These are phyloP conservation scores for Racocetra persica DNA, from an alignment of 371 early-diverging fungal genomes.

Conservation along the genomic window DNA sequence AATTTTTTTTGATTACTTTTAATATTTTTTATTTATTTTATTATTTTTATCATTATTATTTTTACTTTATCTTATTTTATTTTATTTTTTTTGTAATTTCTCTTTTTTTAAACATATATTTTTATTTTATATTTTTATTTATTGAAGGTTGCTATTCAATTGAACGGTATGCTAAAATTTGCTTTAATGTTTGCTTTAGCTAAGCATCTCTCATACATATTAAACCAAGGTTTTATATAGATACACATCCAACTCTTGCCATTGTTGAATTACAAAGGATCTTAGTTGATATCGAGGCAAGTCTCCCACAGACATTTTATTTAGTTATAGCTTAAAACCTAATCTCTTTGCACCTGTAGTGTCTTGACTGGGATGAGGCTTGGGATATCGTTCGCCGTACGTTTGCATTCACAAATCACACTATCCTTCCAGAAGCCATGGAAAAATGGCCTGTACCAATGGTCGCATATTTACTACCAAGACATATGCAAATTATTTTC, in stretches of 20 bases:
- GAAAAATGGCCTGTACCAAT: slow-evolving; percentile 94
- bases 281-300: slow-evolving; percentile 81
- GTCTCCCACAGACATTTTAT: neutral
- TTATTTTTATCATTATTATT: no score
- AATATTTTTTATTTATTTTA: no score
- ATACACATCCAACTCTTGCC: slow-evolving; percentile 82
- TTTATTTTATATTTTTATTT: neutral
- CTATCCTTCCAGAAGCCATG: slow-evolving; percentile 93
- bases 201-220: slow-evolving; percentile 44
- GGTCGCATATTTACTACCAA: slow-evolving; percentile 84
- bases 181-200: slow-evolving; percentile 44
- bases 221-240: slow-evolving; percentile 47
- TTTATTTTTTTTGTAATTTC: neutral
- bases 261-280: slow-evolving; percentile 90
- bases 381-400: slow-evolving; percentile 89
- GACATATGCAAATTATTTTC: slow-evolving; percentile 94
- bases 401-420: slow-evolving; percentile 96
- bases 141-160: slow-evolving; percentile 81
- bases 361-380: slow-evolving; percentile 88
- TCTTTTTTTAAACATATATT: no score
- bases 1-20: no score
- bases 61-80: neutral
- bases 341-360: slow-evolving; percentile 29
- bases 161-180: slow-evolving; percentile 67
- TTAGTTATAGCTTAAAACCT: neutral